Conservation (phyloP, 75 land plant genomes). For the Isoetes taiwanensis region DNA sequence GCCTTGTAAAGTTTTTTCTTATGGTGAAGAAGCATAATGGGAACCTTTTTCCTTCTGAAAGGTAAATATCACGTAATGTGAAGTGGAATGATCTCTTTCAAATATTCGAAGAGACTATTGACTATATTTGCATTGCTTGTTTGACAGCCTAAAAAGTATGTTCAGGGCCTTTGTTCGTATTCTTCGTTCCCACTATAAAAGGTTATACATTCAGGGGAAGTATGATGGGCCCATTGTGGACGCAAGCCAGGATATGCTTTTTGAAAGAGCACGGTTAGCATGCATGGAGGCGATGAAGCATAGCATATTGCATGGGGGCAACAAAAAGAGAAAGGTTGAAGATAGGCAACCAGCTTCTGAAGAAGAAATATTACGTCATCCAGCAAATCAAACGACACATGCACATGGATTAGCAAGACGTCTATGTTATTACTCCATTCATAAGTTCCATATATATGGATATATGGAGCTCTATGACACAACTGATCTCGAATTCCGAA, state of each 20-base stretch:
- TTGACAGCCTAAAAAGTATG: constrained; percentile 14
- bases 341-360: constrained; percentile 11
- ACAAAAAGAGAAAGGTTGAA: constrained; percentile 10
- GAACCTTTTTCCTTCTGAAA: constrained; percentile 14
- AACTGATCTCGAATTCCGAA: constrained; percentile 15
- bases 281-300: constrained; percentile 22
- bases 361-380: constrained; percentile 17
- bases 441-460: constrained; percentile 13
- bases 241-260: constrained; percentile 16
- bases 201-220: constrained; percentile 13
- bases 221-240: constrained; percentile 18
- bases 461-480: constrained; percentile 21
- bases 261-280: constrained; percentile 17
- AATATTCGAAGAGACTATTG: not conserved
- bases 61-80: no score
- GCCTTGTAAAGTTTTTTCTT: constrained; percentile 16
- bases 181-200: constrained; percentile 15
- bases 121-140: constrained; percentile 1
- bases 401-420: constrained; percentile 17
- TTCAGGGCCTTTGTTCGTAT: constrained; percentile 20
- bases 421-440: constrained; percentile 16
- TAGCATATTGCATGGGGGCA: constrained; percentile 11
- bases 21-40: constrained; percentile 23
- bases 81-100: not conserved
- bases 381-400: constrained; percentile 10